Percentiles rank a stretch among this genome's conserved stretches.
These are phyloP conservation scores for Aspergillus niger DNA, from an alignment of 2,329 filamentous ascomycete species.

Conservation along the genomic window DNA sequence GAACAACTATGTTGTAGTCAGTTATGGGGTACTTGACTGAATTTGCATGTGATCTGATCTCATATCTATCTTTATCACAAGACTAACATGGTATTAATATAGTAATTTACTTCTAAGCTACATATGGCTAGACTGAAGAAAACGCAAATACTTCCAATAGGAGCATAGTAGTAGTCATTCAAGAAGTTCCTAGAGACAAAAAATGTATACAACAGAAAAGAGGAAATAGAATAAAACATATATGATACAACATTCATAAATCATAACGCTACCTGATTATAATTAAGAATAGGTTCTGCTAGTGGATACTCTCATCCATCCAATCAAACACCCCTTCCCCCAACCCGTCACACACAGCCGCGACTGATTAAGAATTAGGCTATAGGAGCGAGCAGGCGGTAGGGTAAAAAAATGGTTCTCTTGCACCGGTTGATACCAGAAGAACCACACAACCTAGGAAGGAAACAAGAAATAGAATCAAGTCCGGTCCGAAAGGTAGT, in stretches of 20 bases:
- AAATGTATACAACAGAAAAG: background rate
- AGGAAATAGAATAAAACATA: background rate
- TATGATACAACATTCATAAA: constrained; percentile 24
- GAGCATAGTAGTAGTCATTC: too few species aligned
- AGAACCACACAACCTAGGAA: background rate
- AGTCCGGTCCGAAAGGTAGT: background rate
- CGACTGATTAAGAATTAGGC: background rate
- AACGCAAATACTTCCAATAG: too few species aligned
- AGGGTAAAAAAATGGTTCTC: background rate
- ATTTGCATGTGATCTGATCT: too few species aligned
- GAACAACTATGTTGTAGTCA: too few species aligned
- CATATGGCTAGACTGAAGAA: too few species aligned
- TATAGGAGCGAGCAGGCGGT: constrained; percentile 3
- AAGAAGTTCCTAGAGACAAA: background rate
- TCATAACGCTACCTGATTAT: constrained; percentile 27
- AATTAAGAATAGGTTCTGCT: constrained; percentile 22
- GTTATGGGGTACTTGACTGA: too few species aligned
- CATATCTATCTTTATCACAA: too few species aligned
- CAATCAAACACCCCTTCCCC: background rate
- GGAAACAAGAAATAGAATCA: too few species aligned
- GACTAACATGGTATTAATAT: too few species aligned
- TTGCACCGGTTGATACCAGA: background rate
- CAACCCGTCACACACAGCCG: background rate
- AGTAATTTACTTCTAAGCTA: too few species aligned
- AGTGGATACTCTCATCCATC: constrained; percentile 9